Evolutionary conservation across 2,329 filamentous ascomycete genomes (phyloP).

Genomic region (Sphaerulina vaccinii): DNA sequence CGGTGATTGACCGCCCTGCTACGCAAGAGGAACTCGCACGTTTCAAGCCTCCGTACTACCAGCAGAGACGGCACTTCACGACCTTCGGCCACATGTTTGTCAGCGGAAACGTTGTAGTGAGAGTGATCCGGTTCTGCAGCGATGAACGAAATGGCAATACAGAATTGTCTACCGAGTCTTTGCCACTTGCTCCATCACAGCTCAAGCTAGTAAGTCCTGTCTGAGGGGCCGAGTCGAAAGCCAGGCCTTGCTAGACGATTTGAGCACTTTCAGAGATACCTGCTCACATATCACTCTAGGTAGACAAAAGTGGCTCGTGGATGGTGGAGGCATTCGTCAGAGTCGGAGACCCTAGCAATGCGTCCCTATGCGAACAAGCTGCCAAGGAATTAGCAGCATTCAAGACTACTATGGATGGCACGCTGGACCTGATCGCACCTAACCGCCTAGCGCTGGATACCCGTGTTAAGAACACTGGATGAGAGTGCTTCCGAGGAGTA

Average conservation of each 20-base stretch:
- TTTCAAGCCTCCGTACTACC: constrained; percentile 25
- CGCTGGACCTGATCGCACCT: constrained; percentile 56
- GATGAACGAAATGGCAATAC: constrained; percentile 16
- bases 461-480: constrained; percentile 47
- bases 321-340: constrained; percentile 59
- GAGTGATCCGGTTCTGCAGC: constrained; percentile 50
- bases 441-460: constrained; percentile 62
- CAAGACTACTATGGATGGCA: constrained; percentile 56
- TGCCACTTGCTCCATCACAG: constrained; percentile 43
- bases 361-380: constrained; percentile 54
- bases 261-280: neutral
- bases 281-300: neutral
- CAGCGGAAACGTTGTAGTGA: constrained; percentile 57
- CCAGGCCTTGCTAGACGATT: neutral
- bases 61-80: constrained; percentile 50
- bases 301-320: constrained; percentile 58
- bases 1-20: constrained; percentile 51
- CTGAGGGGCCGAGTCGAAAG: neutral
- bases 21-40: constrained; percentile 45
- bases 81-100: constrained; percentile 59
- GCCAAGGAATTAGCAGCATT: constrained; percentile 56
- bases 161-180: constrained; percentile 32
- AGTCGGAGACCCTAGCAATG: constrained; percentile 56
- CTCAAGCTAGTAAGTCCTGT: constrained; percentile 55
- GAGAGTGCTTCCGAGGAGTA: too few species aligned